These are phyloP conservation scores for Candida nitratophila DNA, from an alignment of 805 yeast genomes.

Conservation along the genomic window DNA sequence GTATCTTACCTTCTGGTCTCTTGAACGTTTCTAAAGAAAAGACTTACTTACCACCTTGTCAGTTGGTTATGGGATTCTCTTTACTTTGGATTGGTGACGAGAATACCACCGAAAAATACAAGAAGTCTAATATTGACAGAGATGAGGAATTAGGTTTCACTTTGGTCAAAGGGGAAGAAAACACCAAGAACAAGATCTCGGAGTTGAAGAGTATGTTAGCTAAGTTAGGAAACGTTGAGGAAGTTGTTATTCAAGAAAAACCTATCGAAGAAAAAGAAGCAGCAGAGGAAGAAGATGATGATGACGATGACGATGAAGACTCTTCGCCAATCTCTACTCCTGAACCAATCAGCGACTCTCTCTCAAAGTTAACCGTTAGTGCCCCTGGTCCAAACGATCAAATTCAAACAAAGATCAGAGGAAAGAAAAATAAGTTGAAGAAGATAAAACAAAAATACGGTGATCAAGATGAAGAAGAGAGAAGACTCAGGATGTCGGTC, in stretches of 20 bases:
- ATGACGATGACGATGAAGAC: too few species aligned
- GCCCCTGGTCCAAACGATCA: constrained; percentile 13
- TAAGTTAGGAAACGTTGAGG: constrained; percentile 14
- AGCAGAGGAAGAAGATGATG: constrained; percentile 7
- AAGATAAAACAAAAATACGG: constrained; percentile 79
- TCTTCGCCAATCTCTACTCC: not conserved
- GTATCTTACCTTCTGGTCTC: constrained; percentile 53
- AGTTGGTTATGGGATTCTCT: constrained; percentile 84
- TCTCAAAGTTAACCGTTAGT: constrained; percentile 1
- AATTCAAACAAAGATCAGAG: constrained; percentile 50
- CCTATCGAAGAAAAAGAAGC: constrained; percentile 1
- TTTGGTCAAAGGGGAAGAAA: constrained; percentile 21
- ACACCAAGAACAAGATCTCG: constrained; percentile 14
- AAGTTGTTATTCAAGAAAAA: constrained; percentile 4
- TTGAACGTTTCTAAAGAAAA: constrained; percentile 50
- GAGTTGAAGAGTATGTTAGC: constrained; percentile 25
- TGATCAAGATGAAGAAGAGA: constrained; percentile 89
- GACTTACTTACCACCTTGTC: constrained; percentile 66
- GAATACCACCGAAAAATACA: constrained; percentile 32
- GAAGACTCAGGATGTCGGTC: constrained; percentile 64
- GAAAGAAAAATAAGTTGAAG: constrained; percentile 78
- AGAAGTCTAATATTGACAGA: constrained; percentile 16
- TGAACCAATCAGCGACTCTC: constrained; percentile 6
- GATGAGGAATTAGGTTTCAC: constrained; percentile 24
- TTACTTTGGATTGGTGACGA: constrained; percentile 68